Evolutionary conservation across 2,329 filamentous ascomycete genomes (phyloP).

Genomic region (Sphaerostilbella broomeana): DNA sequence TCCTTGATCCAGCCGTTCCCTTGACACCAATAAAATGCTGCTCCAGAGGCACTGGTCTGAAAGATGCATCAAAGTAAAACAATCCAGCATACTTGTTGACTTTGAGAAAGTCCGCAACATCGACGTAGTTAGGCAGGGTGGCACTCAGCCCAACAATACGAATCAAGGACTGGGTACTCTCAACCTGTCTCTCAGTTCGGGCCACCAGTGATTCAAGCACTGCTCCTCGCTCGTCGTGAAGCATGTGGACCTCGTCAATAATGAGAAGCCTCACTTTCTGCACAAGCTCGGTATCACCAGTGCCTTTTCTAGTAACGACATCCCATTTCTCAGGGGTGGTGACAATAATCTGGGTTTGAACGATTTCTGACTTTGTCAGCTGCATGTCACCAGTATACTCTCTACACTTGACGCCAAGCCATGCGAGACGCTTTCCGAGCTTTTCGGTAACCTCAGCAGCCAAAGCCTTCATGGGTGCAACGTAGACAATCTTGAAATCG

Average conservation of each 20-base stretch:
- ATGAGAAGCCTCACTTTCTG: conserved; percentile 95
- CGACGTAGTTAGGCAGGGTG: conserved; percentile 91
- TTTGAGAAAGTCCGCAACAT: conserved; percentile 93
- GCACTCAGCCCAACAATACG: conserved; percentile 93
- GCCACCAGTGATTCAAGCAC: conserved; percentile 95
- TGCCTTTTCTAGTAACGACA: conserved; percentile 93
- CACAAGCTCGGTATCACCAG: conserved; percentile 92
- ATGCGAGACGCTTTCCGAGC: conserved; percentile 81
- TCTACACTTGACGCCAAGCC: conserved; percentile 86
- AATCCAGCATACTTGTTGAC: conserved; percentile 89
- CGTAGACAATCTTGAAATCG: conserved; percentile 97
- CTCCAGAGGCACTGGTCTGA: conserved; percentile 90
- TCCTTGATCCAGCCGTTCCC: conserved; percentile 75
- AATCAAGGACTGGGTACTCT: conserved; percentile 95
- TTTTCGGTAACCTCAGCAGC: conserved; percentile 96
- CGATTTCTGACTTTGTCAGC: conserved; percentile 90
- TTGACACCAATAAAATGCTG: conserved; percentile 97
- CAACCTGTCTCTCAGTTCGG: conserved; percentile 89
- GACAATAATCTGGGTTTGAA: conserved; percentile 95
- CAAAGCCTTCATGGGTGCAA: conserved; percentile 97
- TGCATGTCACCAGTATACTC: conserved; percentile 99
- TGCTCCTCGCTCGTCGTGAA: conserved; percentile 93
- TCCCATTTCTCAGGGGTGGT: conserved; percentile 99
- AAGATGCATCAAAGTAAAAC: conserved; percentile 96
- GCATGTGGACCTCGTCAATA: conserved; percentile 98